These are phyloP conservation scores for Trametes villosa DNA, from an alignment of 768 basidiomycete species.

Conservation along the genomic window DNA sequence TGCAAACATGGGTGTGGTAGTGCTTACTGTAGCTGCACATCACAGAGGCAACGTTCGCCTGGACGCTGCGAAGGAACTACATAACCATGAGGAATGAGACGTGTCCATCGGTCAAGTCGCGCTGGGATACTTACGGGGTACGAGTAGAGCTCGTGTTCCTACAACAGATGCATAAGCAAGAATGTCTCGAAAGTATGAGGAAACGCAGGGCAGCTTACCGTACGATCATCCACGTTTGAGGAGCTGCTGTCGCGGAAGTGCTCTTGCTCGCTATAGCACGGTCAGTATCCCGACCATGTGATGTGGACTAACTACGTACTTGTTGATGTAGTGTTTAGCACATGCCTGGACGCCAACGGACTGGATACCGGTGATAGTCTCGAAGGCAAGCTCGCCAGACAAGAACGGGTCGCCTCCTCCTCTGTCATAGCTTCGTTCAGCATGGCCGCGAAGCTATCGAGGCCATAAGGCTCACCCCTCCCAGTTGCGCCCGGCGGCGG, in stretches of 20 bases:
- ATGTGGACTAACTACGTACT: constrained; percentile 8
- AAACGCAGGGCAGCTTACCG: background rate
- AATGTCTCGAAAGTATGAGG: background rate
- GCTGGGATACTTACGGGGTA: constrained; percentile 43
- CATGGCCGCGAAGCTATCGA: constrained; percentile 77
- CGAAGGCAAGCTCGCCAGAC: constrained; percentile 71
- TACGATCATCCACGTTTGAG: constrained; percentile 71
- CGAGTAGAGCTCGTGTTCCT: constrained; percentile 69
- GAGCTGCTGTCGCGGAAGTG: constrained; percentile 54
- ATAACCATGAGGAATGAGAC: background rate
- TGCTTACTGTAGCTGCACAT: constrained; percentile 76
- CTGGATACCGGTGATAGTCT: constrained; percentile 85
- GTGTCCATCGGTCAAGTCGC: background rate
- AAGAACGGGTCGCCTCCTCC: constrained; percentile 84
- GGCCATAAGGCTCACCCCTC: constrained; percentile 85
- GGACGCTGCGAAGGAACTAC: constrained; percentile 64
- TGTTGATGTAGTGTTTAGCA: constrained; percentile 74
- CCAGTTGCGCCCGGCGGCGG: constrained; percentile 83
- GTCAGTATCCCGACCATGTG: background rate
- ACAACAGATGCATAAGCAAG: no score
- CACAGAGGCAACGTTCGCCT: constrained; percentile 71
- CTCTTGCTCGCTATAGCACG: constrained; percentile 55
- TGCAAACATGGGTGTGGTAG: background rate
- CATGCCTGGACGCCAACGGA: constrained; percentile 79
- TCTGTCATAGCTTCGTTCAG: constrained; percentile 73